Conservation (phyloP, 202 grass and related monocot species). For the Schoenoplectus tabernaemontani region DNA sequence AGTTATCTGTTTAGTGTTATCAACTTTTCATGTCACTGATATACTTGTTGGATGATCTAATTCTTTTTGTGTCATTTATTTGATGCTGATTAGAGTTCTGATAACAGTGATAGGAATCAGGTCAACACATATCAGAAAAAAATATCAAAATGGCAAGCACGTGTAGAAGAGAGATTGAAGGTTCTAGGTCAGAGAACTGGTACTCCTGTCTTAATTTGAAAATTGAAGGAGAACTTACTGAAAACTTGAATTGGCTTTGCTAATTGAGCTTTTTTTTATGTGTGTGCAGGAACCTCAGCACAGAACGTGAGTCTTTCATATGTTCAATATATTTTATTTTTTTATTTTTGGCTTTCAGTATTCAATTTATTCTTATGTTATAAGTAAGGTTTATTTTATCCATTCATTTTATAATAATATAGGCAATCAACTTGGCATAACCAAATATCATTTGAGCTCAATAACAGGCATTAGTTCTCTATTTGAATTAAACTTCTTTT, state of each 20-base stretch:
- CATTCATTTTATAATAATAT: too few relatives aligned
- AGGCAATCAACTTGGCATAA: too few relatives aligned
- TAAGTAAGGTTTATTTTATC: too few relatives aligned
- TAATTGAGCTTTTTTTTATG: neutral
- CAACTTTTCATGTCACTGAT: too few relatives aligned
- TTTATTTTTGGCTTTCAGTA: neutral
- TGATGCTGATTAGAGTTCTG: neutral
- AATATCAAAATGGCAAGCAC: constrained; percentile 80
- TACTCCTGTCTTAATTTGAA: constrained; percentile 14
- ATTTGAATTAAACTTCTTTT: neutral
- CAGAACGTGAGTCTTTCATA: neutral
- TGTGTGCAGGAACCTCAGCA: constrained; percentile 1
- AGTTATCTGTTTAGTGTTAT: neutral
- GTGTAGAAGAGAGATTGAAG: constrained; percentile 66
- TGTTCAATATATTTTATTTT: too few relatives aligned
- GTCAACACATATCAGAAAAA: constrained; percentile 84
- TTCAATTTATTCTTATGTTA: neutral
- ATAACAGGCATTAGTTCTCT: neutral
- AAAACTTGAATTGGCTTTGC: neutral
- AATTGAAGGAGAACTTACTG: neutral
- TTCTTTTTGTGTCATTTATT: neutral
- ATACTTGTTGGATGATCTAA: too few relatives aligned
- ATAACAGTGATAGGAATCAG: constrained; percentile 61
- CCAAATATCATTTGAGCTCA: neutral
- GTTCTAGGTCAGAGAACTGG: constrained; percentile 62